Percentiles rank a stretch among this genome's conserved stretches.
Evolutionary conservation across 805 yeast genomes (phyloP).

Genomic region (Candida argentea): DNA sequence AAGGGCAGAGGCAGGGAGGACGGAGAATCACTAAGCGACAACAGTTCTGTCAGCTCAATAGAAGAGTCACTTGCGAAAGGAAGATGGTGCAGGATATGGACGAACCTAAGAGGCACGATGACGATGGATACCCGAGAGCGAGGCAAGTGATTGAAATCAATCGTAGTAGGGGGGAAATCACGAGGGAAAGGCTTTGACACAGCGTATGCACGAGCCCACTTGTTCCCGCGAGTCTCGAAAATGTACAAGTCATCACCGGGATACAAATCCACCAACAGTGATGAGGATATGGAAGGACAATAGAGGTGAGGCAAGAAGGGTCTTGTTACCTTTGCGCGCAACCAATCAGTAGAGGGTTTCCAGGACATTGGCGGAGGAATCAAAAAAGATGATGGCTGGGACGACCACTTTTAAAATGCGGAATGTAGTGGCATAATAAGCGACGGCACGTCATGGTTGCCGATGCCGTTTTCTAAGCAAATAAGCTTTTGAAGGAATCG

Average conservation of each 20-base stretch:
- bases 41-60: conserved; percentile 15
- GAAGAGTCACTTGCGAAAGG: conserved; percentile 22
- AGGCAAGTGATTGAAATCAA: conserved; percentile 54
- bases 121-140: conserved; percentile 43
- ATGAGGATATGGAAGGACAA: conserved; percentile 27
- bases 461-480: too few relatives aligned
- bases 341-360: conserved; percentile 26
- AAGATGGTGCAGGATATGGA: conserved; percentile 33
- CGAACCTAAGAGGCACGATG: conserved; percentile 51
- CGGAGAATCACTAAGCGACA: too few relatives aligned
- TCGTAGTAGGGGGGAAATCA: conserved; percentile 53
- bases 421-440: conserved; percentile 1
- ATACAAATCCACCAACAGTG: conserved; percentile 42
- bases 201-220: conserved; percentile 77
- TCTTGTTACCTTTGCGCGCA: conserved; percentile 27
- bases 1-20: conserved; percentile 22
- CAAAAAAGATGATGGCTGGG: too few relatives aligned
- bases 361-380: conserved; percentile 26
- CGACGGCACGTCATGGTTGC: conserved; percentile 1
- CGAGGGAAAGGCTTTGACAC: conserved; percentile 60
- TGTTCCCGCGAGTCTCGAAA: conserved; percentile 49
- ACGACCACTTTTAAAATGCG: too few relatives aligned
- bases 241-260: conserved; percentile 73
- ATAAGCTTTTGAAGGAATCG: too few relatives aligned
- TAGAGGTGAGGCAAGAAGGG: conserved; percentile 34